Evolutionary conservation across 495 filamentous ascomycete genomes (phyloP).

Genomic region (Mycothermus thermophilus): DNA sequence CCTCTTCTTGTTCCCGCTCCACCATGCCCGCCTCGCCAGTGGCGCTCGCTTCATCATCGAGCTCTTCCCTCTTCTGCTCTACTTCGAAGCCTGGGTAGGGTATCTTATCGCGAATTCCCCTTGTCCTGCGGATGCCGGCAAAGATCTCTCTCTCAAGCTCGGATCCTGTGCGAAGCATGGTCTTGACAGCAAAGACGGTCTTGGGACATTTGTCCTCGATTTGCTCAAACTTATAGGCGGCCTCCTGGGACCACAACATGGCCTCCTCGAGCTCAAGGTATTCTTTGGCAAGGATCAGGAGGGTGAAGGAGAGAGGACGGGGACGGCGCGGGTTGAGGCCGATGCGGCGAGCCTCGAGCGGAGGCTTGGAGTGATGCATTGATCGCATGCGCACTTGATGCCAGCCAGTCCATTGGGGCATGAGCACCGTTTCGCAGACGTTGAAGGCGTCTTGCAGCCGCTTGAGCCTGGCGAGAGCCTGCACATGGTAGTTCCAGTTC

Average conservation of each 20-base stretch:
- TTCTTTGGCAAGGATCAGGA: conserved; percentile 24
- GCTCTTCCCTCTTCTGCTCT: too few relatives aligned
- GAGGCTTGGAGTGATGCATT: conserved; percentile 9
- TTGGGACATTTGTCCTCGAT: conserved; percentile 18
- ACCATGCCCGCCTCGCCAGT: too few relatives aligned
- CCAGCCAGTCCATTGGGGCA: conserved; percentile 67
- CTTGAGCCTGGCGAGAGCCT: conserved; percentile 31
- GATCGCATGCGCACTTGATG: conserved; percentile 10
- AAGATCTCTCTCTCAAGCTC: conserved; percentile 6
- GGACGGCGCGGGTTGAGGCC: conserved; percentile 17
- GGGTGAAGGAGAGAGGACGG: conserved; percentile 25
- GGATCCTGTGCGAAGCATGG: conserved; percentile 14
- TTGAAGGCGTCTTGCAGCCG: conserved; percentile 42
- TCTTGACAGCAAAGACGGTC: conserved; percentile 26
- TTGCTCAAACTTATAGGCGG: conserved; percentile 8
- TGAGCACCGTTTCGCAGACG: conserved; percentile 57
- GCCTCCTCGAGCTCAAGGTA: conserved; percentile 27
- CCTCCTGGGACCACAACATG: conserved; percentile 21
- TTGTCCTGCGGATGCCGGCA: background rate
- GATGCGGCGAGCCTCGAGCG: conserved; percentile 24
- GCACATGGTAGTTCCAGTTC: conserved; percentile 50
- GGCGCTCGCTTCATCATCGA: too few relatives aligned
- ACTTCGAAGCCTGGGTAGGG: too few relatives aligned
- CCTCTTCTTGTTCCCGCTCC: too few relatives aligned
- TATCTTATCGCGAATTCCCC: too few relatives aligned